Evolutionary conservation across 306 rosid genomes (phyloP).

Genomic region (Cyamopsis tetragonoloba): DNA sequence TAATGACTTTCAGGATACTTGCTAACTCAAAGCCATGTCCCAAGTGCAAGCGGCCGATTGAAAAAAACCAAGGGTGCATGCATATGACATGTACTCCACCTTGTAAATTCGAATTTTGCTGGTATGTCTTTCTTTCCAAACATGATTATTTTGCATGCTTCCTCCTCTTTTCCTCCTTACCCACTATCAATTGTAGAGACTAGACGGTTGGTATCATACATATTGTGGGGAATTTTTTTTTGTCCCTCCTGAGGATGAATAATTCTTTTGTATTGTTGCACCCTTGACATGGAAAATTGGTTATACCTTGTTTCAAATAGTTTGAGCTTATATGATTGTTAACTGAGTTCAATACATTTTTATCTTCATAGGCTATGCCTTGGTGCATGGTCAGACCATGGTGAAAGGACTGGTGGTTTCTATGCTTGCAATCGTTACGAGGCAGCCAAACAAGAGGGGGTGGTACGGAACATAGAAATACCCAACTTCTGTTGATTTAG

Average conservation of each 20-base stretch:
- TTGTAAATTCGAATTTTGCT: constrained; percentile 83
- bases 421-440: constrained; percentile 72
- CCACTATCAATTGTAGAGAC: background rate
- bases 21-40: constrained; percentile 93
- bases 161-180: background rate
- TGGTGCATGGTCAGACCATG: constrained; percentile 67
- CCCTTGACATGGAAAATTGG: background rate
- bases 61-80: constrained; percentile 86
- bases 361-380: constrained; percentile 71
- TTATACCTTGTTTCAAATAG: background rate
- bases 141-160: background rate
- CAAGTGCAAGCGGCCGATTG: constrained; percentile 85
- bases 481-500: constrained; percentile 7
- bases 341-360: constrained; percentile 17
- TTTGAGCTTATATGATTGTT: background rate
- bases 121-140: constrained; percentile 36
- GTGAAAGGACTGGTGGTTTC: constrained; percentile 64
- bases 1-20: constrained; percentile 56
- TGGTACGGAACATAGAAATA: constrained; percentile 37
- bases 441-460: constrained; percentile 60
- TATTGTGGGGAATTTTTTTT: background rate
- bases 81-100: constrained; percentile 90
- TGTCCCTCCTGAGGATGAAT: background rate
- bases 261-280: background rate
- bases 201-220: background rate